Conservation (phyloP, 257 asterid genomes). For the Fraxinus pennsylvanica region DNA sequence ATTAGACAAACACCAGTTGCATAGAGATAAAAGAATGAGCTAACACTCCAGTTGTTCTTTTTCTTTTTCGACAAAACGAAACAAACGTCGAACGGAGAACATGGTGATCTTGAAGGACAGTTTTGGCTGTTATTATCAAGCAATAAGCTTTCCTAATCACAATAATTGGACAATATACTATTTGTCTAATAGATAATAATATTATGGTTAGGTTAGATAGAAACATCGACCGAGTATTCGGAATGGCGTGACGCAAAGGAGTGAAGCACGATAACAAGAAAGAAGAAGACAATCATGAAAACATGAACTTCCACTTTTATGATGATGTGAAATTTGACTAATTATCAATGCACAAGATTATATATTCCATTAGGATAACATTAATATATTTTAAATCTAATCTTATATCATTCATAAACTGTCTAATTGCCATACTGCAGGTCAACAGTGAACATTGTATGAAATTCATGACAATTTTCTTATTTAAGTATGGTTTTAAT, state of each 20-base stretch:
- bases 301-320: neutral
- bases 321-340: constrained; percentile 26
- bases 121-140: constrained; percentile 27
- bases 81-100: no score
- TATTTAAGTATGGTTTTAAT: constrained; percentile 21
- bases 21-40: constrained; percentile 3
- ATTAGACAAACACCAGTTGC: constrained; percentile 15
- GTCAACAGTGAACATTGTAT: constrained; percentile 33
- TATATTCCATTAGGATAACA: constrained; percentile 21
- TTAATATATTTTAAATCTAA: neutral
- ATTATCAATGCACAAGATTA: constrained; percentile 5
- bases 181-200: constrained; percentile 27
- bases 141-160: constrained; percentile 24
- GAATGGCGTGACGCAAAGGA: constrained; percentile 4
- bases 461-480: constrained; percentile 21
- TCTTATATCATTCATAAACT: constrained; percentile 15
- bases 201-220: constrained; percentile 36
- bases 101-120: neutral
- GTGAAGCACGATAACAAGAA: neutral
- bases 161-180: constrained; percentile 16
- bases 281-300: constrained; percentile 1
- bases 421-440: constrained; percentile 22
- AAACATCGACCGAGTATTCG: constrained; percentile 23
- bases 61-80: no score
- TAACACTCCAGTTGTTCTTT: neutral